Evolutionary conservation across 441 rosid genomes (phyloP).

Genomic region (Bocquillonia castaneifolia): DNA sequence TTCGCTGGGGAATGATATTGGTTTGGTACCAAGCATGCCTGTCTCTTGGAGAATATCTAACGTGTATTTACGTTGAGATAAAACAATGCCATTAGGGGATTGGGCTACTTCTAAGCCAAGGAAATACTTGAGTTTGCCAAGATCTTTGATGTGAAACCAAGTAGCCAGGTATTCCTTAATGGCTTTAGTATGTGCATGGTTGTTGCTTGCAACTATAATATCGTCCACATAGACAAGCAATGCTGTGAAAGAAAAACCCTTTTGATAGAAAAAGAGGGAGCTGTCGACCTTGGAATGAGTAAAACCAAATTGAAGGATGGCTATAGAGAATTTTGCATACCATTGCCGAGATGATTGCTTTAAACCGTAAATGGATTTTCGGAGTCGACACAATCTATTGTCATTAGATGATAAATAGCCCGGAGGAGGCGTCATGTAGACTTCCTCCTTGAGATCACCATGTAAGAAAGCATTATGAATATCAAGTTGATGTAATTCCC

Average conservation of each 20-base stretch:
- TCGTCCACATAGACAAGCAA: slow-evolving; percentile 19
- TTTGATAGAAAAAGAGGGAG: background rate
- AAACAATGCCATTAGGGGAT: background rate
- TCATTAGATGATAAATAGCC: background rate
- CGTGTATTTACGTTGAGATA: slow-evolving; percentile 6
- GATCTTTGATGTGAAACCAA: slow-evolving; percentile 13
- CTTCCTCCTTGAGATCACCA: slow-evolving; percentile 14
- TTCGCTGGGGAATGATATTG: background rate
- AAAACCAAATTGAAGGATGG: background rate
- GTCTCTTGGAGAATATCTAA: background rate
- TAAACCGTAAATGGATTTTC: slow-evolving; percentile 14
- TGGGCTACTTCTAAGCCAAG: slow-evolving; percentile 1
- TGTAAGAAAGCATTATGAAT: slow-evolving; percentile 17
- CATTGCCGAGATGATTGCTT: background rate
- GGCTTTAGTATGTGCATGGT: background rate
- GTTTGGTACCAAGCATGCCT: background rate
- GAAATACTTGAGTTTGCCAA: slow-evolving; percentile 10
- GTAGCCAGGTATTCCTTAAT: background rate
- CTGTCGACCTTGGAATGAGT: background rate
- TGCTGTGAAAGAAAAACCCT: background rate
- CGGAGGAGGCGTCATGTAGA: background rate
- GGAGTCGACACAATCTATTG: background rate
- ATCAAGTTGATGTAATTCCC: slow-evolving; percentile 12
- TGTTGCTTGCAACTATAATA: slow-evolving; percentile 8
- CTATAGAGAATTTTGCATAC: slow-evolving; percentile 4